Percentiles rank a stretch among this genome's conserved stretches.
Evolutionary conservation across 1,284 basidiomycete genomes (phyloP).

Genomic region (Mrakiaceae sp.): DNA sequence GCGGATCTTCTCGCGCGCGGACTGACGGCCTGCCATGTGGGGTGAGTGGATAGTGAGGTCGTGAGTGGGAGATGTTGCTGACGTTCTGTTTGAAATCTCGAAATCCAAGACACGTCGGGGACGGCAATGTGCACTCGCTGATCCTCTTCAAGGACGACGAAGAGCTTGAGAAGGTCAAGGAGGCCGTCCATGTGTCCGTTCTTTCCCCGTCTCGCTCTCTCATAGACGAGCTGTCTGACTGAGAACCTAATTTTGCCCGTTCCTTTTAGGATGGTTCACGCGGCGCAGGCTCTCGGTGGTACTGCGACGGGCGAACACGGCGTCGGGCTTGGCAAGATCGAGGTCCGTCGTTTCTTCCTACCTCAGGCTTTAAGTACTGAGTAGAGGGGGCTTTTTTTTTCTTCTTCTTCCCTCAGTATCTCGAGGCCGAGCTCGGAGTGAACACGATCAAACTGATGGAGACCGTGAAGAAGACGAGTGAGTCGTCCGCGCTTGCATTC

Average conservation of each 20-base stretch:
- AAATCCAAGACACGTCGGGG: constrained; percentile 54
- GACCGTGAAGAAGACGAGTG: constrained; percentile 50
- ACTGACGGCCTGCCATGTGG: constrained; percentile 43
- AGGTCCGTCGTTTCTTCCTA: neutral
- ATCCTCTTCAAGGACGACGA: constrained; percentile 27
- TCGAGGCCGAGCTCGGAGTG: constrained; percentile 60
- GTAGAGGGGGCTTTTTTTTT: neutral
- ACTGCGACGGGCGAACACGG: constrained; percentile 37
- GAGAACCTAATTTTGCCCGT: neutral
- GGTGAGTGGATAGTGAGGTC: constrained; percentile 23
- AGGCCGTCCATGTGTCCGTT: constrained; percentile 33
- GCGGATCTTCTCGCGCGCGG: constrained; percentile 53
- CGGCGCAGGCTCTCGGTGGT: constrained; percentile 38
- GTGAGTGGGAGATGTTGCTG: constrained; percentile 25
- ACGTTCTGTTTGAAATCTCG: neutral
- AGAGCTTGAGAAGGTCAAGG: constrained; percentile 33
- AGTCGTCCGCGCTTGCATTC: constrained; percentile 11
- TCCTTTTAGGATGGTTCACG: constrained; percentile 32
- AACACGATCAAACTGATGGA: constrained; percentile 70
- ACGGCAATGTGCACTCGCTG: constrained; percentile 46
- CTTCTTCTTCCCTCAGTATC: constrained; percentile 31
- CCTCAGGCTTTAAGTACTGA: neutral
- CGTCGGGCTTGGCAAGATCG: constrained; percentile 14
- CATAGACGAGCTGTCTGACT: neutral
- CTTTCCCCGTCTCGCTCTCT: neutral